Conservation (phyloP, 2,329 filamentous ascomycete species). For the Aspergillus neotritici region DNA sequence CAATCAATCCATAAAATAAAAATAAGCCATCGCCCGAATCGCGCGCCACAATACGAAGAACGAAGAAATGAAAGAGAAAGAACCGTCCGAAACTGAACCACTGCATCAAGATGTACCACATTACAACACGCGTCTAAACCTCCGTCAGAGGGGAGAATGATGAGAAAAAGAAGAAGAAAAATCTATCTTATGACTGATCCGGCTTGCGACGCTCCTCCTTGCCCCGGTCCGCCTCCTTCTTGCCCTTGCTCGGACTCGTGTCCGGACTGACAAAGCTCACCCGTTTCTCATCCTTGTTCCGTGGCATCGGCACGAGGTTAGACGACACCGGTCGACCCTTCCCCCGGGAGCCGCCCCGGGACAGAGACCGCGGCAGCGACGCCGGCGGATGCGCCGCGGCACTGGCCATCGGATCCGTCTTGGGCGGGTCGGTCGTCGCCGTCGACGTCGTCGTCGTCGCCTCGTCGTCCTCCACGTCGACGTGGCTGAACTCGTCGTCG, state of each 20-base stretch:
- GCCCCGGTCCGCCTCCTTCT: no score
- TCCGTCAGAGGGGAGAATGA: constrained; percentile 3
- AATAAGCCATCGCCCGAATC: no score
- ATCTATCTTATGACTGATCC: constrained; percentile 15
- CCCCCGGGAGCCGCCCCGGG: constrained; percentile 28
- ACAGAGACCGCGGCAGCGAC: constrained; percentile 27
- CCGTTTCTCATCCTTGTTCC: constrained; percentile 31
- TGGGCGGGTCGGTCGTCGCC: constrained; percentile 25
- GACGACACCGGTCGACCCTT: constrained; percentile 23
- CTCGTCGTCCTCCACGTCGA: constrained; percentile 44
- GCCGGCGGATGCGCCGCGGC: constrained; percentile 22
- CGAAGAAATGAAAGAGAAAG: no score
- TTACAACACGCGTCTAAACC: no score
- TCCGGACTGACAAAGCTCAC: constrained; percentile 34
- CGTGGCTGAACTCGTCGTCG: constrained; percentile 43
- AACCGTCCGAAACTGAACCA: no score
- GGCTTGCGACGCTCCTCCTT: constrained; percentile 22
- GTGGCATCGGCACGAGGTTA: constrained; percentile 23
- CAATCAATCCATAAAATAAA: no score
- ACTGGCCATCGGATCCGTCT: constrained; percentile 28
- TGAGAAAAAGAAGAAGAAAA: constrained; percentile 1
- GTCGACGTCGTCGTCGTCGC: constrained; percentile 32
- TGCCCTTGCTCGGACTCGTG: constrained; percentile 25
- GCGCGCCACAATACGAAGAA: no score
- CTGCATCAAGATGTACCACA: no score